A percentile compares a stretch with the other conserved stretches of the same genome.
phyloP scores from a whole-genome alignment of 768 basidiomycete genomes.

The Royoungia palumana region DNA sequence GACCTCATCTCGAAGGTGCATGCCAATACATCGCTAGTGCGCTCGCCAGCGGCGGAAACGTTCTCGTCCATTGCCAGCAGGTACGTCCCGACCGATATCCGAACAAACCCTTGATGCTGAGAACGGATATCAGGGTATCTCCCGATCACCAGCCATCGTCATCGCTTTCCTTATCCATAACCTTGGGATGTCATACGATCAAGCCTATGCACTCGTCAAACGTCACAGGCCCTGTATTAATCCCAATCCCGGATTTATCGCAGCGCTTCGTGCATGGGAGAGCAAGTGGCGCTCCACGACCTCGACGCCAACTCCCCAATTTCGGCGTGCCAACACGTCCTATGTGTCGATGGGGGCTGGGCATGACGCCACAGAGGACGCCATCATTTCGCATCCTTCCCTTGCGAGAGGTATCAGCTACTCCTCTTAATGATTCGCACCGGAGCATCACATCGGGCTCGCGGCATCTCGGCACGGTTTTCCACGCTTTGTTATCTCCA shows the following conservation, averaged over 20 bases:
- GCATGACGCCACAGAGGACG: neutral
- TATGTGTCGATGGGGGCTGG: conserved; percentile 6
- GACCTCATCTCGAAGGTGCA: conserved; percentile 64
- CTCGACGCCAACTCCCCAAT: conserved; percentile 17
- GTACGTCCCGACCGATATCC: conserved; percentile 35
- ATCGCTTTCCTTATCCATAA: conserved; percentile 80
- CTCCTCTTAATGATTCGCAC: conserved; percentile 7
- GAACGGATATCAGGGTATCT: conserved; percentile 54
- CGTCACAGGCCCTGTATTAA: conserved; percentile 69
- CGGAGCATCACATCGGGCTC: too few relatives aligned
- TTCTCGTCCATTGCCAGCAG: conserved; percentile 83
- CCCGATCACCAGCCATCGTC: conserved; percentile 71
- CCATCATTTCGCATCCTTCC: conserved; percentile 4
- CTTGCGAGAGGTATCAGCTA: conserved; percentile 29
- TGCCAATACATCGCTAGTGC: conserved; percentile 65
- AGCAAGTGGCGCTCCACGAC: conserved; percentile 24
- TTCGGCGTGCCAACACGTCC: conserved; percentile 31
- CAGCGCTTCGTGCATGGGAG: conserved; percentile 59
- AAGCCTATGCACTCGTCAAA: conserved; percentile 56
- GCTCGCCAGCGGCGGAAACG: conserved; percentile 56
- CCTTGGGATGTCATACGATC: conserved; percentile 69
- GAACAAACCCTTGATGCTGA: too few relatives aligned
- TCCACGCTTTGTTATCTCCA: too few relatives aligned
- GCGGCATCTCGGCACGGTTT: too few relatives aligned
- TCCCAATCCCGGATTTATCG: conserved; percentile 75